Percentiles rank a stretch among this genome's conserved stretches.
Evolutionary conservation across 345 rosid species (phyloP).

Genomic region (Clausena lansium): DNA sequence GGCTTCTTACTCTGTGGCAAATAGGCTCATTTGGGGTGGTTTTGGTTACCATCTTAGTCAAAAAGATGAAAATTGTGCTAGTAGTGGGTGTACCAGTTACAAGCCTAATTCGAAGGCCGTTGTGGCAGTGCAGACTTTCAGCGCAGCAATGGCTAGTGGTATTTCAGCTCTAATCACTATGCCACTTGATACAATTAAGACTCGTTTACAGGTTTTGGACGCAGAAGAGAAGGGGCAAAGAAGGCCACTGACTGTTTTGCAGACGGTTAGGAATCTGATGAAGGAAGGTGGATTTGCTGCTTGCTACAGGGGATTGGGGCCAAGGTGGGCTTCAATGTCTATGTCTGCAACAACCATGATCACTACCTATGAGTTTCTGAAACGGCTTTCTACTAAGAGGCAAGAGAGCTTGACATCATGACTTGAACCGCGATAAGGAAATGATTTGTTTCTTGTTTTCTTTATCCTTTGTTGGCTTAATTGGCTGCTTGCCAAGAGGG

Average conservation of each 20-base stretch:
- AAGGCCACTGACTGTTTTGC: conserved; percentile 54
- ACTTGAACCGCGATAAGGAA: not conserved
- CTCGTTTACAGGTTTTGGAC: conserved; percentile 80
- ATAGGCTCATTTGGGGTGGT: conserved; percentile 60
- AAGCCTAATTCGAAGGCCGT: conserved; percentile 41
- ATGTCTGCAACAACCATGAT: conserved; percentile 88
- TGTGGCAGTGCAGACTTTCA: conserved; percentile 60
- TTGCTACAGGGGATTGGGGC: conserved; percentile 89
- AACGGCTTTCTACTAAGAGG: conserved; percentile 69
- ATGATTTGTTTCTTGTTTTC: conserved; percentile 6
- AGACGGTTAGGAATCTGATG: conserved; percentile 54
- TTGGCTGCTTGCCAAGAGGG: conserved; percentile 8
- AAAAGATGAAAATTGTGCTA: conserved; percentile 24
- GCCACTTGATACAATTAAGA: conserved; percentile 90
- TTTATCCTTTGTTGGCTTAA: not conserved
- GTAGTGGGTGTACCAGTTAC: conserved; percentile 17
- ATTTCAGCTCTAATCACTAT: conserved; percentile 71
- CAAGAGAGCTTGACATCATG: conserved; percentile 22
- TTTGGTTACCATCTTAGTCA: conserved; percentile 30
- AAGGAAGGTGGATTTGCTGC: conserved; percentile 77
- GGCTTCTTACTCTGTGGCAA: conserved; percentile 87
- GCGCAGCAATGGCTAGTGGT: conserved; percentile 87
- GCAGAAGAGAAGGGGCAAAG: conserved; percentile 62
- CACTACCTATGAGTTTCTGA: conserved; percentile 83
- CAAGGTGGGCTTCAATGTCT: conserved; percentile 93